Evolutionary conservation across 2,329 filamentous ascomycete genomes (phyloP).

Genomic region (Elsinoe arachidis): DNA sequence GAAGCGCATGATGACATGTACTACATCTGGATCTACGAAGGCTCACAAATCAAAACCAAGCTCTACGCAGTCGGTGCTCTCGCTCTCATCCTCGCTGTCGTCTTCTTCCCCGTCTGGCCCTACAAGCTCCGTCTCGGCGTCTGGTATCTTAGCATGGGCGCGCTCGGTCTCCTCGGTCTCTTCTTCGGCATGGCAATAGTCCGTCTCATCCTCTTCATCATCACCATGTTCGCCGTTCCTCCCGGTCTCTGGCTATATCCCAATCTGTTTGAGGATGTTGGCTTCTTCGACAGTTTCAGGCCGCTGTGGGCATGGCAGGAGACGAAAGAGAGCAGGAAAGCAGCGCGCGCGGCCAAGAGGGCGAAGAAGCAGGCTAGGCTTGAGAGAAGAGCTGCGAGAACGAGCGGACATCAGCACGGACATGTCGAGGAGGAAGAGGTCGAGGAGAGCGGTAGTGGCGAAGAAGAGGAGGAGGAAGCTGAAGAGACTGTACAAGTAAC

Average conservation of each 20-base stretch:
- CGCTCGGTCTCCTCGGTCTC: constrained; percentile 77
- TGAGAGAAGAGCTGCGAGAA: constrained; percentile 24
- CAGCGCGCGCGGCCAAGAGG: constrained; percentile 29
- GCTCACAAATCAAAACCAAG: constrained; percentile 87
- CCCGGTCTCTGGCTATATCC: constrained; percentile 98
- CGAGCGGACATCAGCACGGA: not conserved
- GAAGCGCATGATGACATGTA: constrained; percentile 80
- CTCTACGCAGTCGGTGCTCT: constrained; percentile 80
- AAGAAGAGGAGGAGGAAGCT: constrained; percentile 14
- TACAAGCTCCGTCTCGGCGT: constrained; percentile 83
- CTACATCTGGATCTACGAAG: constrained; percentile 95
- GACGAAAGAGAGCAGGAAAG: constrained; percentile 18
- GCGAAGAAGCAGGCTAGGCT: constrained; percentile 29
- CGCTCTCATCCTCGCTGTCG: constrained; percentile 72
- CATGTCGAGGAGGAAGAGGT: constrained; percentile 14
- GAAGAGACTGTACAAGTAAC: constrained; percentile 15
- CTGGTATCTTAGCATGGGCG: constrained; percentile 93
- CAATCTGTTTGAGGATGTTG: constrained; percentile 96
- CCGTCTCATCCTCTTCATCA: constrained; percentile 84
- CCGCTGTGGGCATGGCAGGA: constrained; percentile 96
- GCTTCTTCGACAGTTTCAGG: constrained; percentile 94
- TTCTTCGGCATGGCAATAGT: constrained; percentile 99
- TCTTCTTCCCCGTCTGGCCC: constrained; percentile 95
- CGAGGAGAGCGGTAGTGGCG: constrained; percentile 16
- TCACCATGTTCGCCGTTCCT: constrained; percentile 75